Percentiles rank a stretch among this genome's conserved stretches.
Conservation (phyloP, 768 basidiomycete genomes). For the Mycena leptocephala region DNA sequence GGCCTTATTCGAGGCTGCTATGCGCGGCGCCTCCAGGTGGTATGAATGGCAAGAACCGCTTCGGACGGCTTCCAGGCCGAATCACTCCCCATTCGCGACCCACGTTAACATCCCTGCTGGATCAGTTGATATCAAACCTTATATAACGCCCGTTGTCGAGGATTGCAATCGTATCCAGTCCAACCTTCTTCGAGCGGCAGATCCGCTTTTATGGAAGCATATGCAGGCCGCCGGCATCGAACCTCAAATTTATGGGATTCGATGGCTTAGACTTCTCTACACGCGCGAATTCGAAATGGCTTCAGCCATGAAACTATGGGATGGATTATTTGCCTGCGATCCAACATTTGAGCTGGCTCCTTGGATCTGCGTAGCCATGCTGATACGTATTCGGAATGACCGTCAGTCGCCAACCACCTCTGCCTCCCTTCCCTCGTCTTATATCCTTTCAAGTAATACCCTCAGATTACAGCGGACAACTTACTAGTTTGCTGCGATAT, state of each 20-base stretch:
- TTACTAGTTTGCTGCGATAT: conserved; percentile 91
- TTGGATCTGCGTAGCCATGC: conserved; percentile 95
- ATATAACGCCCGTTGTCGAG: conserved; percentile 88
- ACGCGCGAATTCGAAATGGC: conserved; percentile 91
- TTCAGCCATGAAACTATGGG: conserved; percentile 94
- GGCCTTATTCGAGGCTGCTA: conserved; percentile 85
- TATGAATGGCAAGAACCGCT: conserved; percentile 76
- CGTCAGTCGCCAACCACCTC: conserved; percentile 63
- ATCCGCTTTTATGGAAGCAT: conserved; percentile 83
- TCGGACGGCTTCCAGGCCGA: conserved; percentile 24
- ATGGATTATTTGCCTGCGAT: conserved; percentile 93
- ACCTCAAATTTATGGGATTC: conserved; percentile 97
- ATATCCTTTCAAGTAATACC: conserved; percentile 75
- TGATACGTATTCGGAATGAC: conserved; percentile 93
- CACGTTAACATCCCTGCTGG: conserved; percentile 64
- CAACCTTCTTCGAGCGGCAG: conserved; percentile 79
- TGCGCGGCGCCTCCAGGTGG: conserved; percentile 88
- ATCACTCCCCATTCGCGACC: conserved; percentile 56
- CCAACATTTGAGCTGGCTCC: conserved; percentile 83
- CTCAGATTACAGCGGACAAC: conserved; percentile 88
- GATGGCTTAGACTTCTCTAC: conserved; percentile 95
- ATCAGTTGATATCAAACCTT: conserved; percentile 70
- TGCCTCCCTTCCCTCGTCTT: conserved; percentile 17
- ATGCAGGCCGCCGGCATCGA: conserved; percentile 90
- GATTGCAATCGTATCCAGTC: conserved; percentile 88